Evolutionary conservation across 805 yeast genomes (phyloP).

Genomic region (Kodamaea kaohsiungensis): DNA sequence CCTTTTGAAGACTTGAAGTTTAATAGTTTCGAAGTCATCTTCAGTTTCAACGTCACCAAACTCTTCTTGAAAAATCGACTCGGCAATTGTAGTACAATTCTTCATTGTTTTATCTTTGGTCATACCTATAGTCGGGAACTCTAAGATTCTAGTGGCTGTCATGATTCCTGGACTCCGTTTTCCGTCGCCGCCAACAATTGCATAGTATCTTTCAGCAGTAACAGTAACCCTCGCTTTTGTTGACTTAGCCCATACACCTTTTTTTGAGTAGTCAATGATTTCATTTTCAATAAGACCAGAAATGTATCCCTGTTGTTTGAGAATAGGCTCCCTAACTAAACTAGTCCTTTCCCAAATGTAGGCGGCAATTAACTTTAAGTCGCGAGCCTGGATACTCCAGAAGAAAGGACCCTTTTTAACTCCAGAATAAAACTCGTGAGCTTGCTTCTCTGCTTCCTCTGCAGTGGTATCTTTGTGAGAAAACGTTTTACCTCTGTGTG

Average conservation of each 20-base stretch:
- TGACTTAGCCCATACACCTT: not conserved
- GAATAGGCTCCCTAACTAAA: not conserved
- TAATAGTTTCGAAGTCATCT: not conserved
- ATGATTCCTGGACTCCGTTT: not conserved
- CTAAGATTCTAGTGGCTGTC: not conserved
- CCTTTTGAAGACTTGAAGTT: not conserved
- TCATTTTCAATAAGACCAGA: not conserved
- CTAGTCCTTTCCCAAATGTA: not conserved
- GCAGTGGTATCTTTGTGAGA: too few relatives aligned
- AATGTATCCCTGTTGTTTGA: not conserved
- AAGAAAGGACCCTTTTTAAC: not conserved
- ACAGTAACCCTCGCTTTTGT: not conserved
- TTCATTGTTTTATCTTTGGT: too few relatives aligned
- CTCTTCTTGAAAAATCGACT: not conserved
- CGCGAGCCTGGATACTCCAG: not conserved
- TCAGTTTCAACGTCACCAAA: not conserved
- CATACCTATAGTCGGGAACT: not conserved
- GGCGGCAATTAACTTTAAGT: not conserved
- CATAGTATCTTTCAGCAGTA: not conserved
- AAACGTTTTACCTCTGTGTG: too few relatives aligned
- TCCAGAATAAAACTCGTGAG: not conserved
- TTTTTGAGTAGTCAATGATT: not conserved
- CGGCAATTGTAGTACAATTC: not conserved
- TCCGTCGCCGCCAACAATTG: not conserved
- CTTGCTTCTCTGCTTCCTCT: not conserved